Base-by-base conservation (phyloP, 768 basidiomycete species). In the Boletus vinaceobasis region DNA sequence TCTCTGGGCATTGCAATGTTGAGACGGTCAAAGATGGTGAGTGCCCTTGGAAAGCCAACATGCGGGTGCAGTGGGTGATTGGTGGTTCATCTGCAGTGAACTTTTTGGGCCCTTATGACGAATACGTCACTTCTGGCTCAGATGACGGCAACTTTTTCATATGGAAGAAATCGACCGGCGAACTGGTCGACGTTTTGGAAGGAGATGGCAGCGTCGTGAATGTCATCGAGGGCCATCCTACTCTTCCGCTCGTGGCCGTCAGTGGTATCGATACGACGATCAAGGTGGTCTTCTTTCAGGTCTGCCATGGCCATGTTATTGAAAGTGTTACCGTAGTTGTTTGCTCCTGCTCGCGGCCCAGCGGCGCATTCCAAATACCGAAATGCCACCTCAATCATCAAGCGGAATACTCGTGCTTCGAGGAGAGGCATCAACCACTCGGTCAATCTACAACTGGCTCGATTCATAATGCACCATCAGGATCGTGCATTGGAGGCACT, bases 81-180 rank as follows among this genome's bases (percentile, higher is more conserved):
- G 23, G 15, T 11, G 23, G 7, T 26, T 48, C n/a, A 17, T 53
- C 52, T 53, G 1, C 55, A 93, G 92, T 92, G 36, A 94, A 91
- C 67, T 94, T 91, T 66, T 71, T 94, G 37, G 93, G 93, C 0
- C 84, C 87, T 7, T 71, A 72, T 40, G 87, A 92, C 50, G 88
- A 94, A 69, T 89, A 79, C 53, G 80, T 95, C 21, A 77, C 82
- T 13, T 92, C 90, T 23, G 93, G 93, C 7, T 91, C 88, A 5
- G 93, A 96, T 63, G 91, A 93, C 59, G 89, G 89, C 1, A 85
- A 90, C 65, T 86, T 88, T 69, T 96, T 96, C 67, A 75, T 94
- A 14, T 96, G 93, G 93, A 75, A 82, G 56, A 94, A 94, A 65
- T 68, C 72, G 17, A 79, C 79, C 15, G 86, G 84, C 0, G 69